A percentile compares a stretch with the other conserved stretches of the same genome.
Evolutionary conservation across 2,329 filamentous ascomycete genomes (phyloP).

Genomic region (Scytalidium lignicola): DNA sequence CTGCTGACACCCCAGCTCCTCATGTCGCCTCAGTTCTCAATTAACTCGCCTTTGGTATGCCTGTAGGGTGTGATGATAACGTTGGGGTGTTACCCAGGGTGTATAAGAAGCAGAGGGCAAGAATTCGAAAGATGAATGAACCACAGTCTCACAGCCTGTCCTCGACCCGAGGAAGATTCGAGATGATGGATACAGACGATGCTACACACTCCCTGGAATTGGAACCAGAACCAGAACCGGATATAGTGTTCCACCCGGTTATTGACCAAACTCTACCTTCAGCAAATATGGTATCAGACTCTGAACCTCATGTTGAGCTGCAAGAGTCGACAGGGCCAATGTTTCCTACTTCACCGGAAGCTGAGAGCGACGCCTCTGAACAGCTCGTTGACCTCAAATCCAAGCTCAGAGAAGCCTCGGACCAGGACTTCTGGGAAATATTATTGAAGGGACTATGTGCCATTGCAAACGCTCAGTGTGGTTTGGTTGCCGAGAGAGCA

Average conservation of each 20-base stretch:
- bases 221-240: not conserved
- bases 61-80: not conserved
- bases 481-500: constrained; percentile 62
- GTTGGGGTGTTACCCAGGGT: not conserved
- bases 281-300: not conserved
- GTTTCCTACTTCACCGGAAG: constrained; percentile 8
- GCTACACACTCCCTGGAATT: not conserved
- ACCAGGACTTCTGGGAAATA: constrained; percentile 57
- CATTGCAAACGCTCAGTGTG: constrained; percentile 60
- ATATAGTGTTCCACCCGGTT: not conserved
- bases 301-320: not conserved
- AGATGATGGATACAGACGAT: not conserved
- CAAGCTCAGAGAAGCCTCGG: constrained; percentile 44
- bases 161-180: not conserved
- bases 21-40: not conserved
- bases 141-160: not conserved
- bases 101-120: not conserved
- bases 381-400: constrained; percentile 54
- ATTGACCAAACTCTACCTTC: not conserved
- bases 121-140: not conserved
- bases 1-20: not conserved
- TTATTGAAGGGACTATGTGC: constrained; percentile 60
- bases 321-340: not conserved
- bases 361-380: constrained; percentile 58
- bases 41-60: not conserved